Evolutionary conservation across 176 grass and related monocot species (phyloP).

Genomic region (Miscanthus lutarioriparius): DNA sequence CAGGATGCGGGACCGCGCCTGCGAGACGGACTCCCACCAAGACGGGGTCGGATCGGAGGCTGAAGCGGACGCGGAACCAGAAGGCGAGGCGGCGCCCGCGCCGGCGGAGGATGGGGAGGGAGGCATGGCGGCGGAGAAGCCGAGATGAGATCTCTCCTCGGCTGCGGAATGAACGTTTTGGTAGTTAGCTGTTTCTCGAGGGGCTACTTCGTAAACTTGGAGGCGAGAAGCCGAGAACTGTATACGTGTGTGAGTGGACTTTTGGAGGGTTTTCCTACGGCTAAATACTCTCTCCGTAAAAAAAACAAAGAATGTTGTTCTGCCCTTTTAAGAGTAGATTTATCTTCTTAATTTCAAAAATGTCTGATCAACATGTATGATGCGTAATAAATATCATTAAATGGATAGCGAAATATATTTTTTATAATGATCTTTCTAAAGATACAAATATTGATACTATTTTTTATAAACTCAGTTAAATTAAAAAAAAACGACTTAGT

Average conservation of each 20-base stretch:
- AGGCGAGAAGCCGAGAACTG: not conserved
- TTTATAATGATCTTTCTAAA: too few species aligned
- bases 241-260: not conserved
- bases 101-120: slow-evolving; percentile 32
- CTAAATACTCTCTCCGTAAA: too few species aligned
- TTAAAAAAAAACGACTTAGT: too few species aligned
- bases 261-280: too few species aligned
- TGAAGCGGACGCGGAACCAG: slow-evolving; percentile 25
- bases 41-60: slow-evolving; percentile 55
- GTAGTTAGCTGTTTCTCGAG: not conserved
- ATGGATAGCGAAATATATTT: too few species aligned
- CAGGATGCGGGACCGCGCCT: slow-evolving; percentile 78
- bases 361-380: too few species aligned
- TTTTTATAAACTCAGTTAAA: too few species aligned
- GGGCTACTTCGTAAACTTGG: slow-evolving; percentile 14
- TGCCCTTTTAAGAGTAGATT: too few species aligned
- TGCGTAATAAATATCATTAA: too few species aligned
- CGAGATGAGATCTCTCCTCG: slow-evolving; percentile 32
- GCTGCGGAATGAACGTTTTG: slow-evolving; percentile 9
- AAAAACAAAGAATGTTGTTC: too few species aligned
- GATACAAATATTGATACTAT: too few species aligned
- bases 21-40: slow-evolving; percentile 89
- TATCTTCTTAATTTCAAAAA: too few species aligned
- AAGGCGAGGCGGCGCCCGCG: slow-evolving; percentile 43
- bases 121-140: slow-evolving; percentile 41